These are phyloP conservation scores for Saposhnikovia divaricata DNA, from an alignment of 129 eudicot genomes.

Conservation along the genomic window DNA sequence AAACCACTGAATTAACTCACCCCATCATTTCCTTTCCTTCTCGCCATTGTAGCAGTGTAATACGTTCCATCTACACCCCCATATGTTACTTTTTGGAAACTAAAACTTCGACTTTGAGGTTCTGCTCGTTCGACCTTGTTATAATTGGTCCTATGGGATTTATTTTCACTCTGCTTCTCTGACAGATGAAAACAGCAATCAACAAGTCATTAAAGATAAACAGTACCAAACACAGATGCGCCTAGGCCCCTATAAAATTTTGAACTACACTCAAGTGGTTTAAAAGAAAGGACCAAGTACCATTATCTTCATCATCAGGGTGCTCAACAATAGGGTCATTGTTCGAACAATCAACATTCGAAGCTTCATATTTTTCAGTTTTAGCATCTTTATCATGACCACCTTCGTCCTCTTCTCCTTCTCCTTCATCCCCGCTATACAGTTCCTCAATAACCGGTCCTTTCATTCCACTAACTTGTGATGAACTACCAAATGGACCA, in stretches of 20 bases:
- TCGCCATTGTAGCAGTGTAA: slow-evolving; percentile 56
- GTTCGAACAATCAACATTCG: slow-evolving; percentile 9
- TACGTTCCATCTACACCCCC: slow-evolving; percentile 86
- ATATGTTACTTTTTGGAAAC: slow-evolving; percentile 64
- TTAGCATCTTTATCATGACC: slow-evolving; percentile 11
- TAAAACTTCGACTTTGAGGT: slow-evolving; percentile 28
- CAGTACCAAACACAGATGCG: background rate
- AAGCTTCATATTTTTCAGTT: slow-evolving; percentile 16
- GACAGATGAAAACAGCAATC: slow-evolving; percentile 14
- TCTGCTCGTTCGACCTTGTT: slow-evolving; percentile 24
- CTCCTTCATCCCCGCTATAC: slow-evolving; percentile 36
- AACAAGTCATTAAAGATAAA: background rate
- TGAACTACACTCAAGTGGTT: background rate
- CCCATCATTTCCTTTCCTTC: slow-evolving; percentile 58
- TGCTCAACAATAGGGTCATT: slow-evolving; percentile 63
- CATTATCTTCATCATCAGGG: slow-evolving; percentile 61
- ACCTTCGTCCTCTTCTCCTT: slow-evolving; percentile 17
- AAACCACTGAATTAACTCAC: slow-evolving; percentile 31
- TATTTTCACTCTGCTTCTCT: slow-evolving; percentile 34
- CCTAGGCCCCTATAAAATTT: background rate
- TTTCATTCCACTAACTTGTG: slow-evolving; percentile 22
- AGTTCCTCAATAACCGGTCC: slow-evolving; percentile 68
- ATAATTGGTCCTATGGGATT: slow-evolving; percentile 8
- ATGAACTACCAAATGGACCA: slow-evolving; percentile 15
- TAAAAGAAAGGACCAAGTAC: slow-evolving; percentile 13